These are phyloP conservation scores for Mollisiaceae sp. DNA, from an alignment of 2,329 filamentous ascomycete genomes.

Conservation along the genomic window DNA sequence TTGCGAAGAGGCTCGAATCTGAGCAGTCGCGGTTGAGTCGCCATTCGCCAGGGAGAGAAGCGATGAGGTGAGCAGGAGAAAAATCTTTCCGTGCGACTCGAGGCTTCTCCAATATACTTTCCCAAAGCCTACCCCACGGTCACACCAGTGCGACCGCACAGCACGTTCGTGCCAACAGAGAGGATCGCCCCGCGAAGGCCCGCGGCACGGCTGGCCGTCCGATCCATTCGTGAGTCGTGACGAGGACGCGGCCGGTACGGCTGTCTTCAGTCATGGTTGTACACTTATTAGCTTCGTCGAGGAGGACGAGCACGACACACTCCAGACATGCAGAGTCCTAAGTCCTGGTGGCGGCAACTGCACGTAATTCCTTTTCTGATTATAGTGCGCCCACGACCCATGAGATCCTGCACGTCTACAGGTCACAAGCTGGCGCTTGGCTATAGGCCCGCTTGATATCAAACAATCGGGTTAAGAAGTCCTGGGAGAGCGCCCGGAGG, in stretches of 20 bases:
- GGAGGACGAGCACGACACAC: not conserved
- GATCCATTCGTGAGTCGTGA: not conserved
- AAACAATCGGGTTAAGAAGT: slow-evolving; percentile 13
- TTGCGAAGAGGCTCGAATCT: slow-evolving; percentile 6
- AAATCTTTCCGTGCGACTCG: slow-evolving; percentile 11
- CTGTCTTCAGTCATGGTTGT: not conserved
- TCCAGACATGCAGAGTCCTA: not conserved
- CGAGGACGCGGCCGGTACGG: not conserved
- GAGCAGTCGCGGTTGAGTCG: slow-evolving; percentile 15
- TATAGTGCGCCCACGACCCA: slow-evolving; percentile 15
- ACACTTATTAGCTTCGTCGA: not conserved
- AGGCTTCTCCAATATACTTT: not conserved
- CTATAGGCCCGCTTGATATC: slow-evolving; percentile 8
- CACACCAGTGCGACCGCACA: slow-evolving; percentile 14
- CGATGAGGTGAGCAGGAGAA: slow-evolving; percentile 8
- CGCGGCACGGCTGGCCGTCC: slow-evolving; percentile 17
- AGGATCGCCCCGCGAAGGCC: slow-evolving; percentile 15
- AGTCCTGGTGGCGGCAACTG: slow-evolving; percentile 10
- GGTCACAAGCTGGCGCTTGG: slow-evolving; percentile 15
- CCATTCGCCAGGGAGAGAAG: slow-evolving; percentile 11
- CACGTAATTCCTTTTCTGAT: slow-evolving; percentile 19
- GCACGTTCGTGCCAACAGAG: slow-evolving; percentile 5
- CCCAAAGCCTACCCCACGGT: slow-evolving; percentile 21
- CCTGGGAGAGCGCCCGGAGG: not conserved
- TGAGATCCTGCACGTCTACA: slow-evolving; percentile 22